These are phyloP conservation scores for Taphrina confusa DNA, from an alignment of 1,139 yeast genomes.

Conservation along the genomic window DNA sequence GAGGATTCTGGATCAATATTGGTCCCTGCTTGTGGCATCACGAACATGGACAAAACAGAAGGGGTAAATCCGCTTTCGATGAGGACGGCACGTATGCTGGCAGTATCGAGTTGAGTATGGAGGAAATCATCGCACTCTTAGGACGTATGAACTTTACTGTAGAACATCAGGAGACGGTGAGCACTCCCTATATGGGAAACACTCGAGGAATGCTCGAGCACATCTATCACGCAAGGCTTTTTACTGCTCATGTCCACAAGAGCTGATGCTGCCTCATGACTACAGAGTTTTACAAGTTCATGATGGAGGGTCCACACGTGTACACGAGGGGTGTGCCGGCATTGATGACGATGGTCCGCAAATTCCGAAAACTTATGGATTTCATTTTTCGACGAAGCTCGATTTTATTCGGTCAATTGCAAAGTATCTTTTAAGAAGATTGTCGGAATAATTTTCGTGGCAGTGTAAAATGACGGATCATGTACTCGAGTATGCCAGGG, in stretches of 20 bases:
- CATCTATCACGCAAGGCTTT: slow-evolving; percentile 66
- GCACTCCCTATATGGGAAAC: slow-evolving; percentile 62
- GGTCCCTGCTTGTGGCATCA: slow-evolving; percentile 89
- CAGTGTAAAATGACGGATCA: too few species aligned
- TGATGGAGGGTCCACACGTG: too few species aligned
- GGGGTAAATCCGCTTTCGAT: slow-evolving; percentile 38
- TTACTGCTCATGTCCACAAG: slow-evolving; percentile 47
- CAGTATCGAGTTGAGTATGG: slow-evolving; percentile 67
- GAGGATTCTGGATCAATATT: slow-evolving; percentile 76
- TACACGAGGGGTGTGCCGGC: too few species aligned
- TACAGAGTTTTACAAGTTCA: too few species aligned
- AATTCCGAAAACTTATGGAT: too few species aligned
- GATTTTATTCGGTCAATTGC: too few species aligned
- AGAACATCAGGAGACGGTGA: slow-evolving; percentile 52
- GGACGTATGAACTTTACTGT: slow-evolving; percentile 59
- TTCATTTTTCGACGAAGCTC: too few species aligned
- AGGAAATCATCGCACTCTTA: slow-evolving; percentile 58
- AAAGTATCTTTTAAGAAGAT: too few species aligned
- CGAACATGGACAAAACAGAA: slow-evolving; percentile 44
- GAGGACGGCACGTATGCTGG: slow-evolving; percentile 48
- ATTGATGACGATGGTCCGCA: too few species aligned
- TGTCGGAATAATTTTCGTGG: too few species aligned
- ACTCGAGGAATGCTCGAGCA: slow-evolving; percentile 57
- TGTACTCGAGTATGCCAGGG: too few species aligned
- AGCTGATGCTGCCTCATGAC: too few species aligned